phyloP scores from a whole-genome alignment of 2,329 filamentous ascomycete genomes.

The Chaetomium strumarium region DNA sequence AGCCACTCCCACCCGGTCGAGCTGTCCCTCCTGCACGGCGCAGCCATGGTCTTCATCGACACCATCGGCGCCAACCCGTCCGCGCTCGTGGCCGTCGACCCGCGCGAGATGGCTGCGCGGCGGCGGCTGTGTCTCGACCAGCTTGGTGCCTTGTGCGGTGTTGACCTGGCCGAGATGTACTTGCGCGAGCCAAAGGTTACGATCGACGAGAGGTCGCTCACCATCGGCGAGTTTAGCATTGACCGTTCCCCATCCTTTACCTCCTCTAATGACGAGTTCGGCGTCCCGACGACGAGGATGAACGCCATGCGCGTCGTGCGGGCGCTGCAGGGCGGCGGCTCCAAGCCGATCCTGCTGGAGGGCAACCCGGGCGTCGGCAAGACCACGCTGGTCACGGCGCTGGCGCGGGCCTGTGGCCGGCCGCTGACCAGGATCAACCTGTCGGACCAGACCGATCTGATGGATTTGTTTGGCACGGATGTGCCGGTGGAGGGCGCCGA shows the following conservation, averaged over 20 bases:
- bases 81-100: constrained; percentile 69
- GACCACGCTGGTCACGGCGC: constrained; percentile 82
- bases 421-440: constrained; percentile 91
- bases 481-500: constrained; percentile 90
- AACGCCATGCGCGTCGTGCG: constrained; percentile 90
- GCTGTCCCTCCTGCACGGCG: constrained; percentile 66
- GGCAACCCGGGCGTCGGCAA: constrained; percentile 98
- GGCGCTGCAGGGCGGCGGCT: constrained; percentile 64
- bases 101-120: constrained; percentile 64
- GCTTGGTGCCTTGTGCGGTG: constrained; percentile 60
- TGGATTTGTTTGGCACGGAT: constrained; percentile 95
- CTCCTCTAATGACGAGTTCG: too few species aligned
- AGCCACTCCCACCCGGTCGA: constrained; percentile 38
- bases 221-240: constrained; percentile 71
- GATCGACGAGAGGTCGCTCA: constrained; percentile 48
- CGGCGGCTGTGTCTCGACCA: constrained; percentile 66
- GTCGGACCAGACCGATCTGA: constrained; percentile 94
- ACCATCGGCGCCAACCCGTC: constrained; percentile 93
- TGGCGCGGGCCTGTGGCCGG: constrained; percentile 73
- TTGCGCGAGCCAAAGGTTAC: constrained; percentile 53
- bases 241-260: constrained; percentile 43
- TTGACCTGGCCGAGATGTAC: constrained; percentile 65
- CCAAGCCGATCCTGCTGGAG: constrained; percentile 89
- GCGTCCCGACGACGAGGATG: constrained; percentile 80
- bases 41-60: constrained; percentile 92